Conservation (phyloP, 371 early-diverging fungal genomes). For the Actinomortierella ambigua region DNA sequence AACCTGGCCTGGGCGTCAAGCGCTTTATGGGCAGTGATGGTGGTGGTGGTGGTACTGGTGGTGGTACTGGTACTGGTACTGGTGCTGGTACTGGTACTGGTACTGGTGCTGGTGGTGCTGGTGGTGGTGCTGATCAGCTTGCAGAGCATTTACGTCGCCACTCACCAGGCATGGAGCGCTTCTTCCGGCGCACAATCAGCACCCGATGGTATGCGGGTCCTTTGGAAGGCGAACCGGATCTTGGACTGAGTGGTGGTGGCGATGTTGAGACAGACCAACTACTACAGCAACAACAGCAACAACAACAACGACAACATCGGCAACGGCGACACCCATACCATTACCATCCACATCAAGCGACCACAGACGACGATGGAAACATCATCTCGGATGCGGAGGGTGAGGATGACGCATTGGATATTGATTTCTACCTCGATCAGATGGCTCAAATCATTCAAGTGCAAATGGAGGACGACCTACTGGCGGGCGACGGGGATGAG, state of each 20-base stretch:
- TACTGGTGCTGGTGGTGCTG: no score
- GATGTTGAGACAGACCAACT: not conserved
- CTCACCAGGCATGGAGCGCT: no score
- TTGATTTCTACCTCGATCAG: no score
- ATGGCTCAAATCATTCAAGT: no score
- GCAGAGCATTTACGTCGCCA: no score
- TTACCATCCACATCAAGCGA: not conserved
- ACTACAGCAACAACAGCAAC: no score
- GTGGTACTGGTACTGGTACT: not conserved
- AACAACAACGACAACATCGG: no score
- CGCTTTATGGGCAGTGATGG: not conserved
- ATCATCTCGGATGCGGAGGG: no score
- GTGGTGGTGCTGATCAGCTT: not conserved
- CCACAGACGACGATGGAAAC: not conserved
- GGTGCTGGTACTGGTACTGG: not conserved
- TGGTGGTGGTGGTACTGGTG: not conserved
- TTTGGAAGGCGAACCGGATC: conserved; percentile 11
- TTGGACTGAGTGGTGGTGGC: conserved; percentile 4
- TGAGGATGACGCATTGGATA: no score
- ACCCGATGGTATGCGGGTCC: conserved; percentile 42
- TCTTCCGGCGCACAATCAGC: conserved; percentile 22
- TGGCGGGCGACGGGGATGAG: no score
- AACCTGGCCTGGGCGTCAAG: conserved; percentile 13
- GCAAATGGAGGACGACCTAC: no score
- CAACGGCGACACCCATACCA: no score